phyloP scores from a whole-genome alignment of 371 early-diverging fungal genomes.

The Mortierella sp. region DNA sequence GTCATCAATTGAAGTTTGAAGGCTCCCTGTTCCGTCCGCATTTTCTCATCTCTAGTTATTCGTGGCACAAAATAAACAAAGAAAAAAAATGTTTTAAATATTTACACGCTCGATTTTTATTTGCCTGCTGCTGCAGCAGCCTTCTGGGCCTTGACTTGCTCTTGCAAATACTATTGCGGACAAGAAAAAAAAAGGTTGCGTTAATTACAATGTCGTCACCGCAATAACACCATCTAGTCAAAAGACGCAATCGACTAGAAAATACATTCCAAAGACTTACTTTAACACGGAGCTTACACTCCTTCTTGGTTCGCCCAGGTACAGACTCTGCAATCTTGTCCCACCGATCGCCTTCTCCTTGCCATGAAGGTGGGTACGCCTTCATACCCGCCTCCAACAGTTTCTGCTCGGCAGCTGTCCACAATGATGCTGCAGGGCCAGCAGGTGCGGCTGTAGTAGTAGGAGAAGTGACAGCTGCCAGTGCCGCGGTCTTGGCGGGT shows the following conservation, averaged over 20 bases:
- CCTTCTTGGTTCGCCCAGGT: constrained; percentile 68
- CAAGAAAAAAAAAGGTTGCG: not conserved
- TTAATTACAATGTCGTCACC: not conserved
- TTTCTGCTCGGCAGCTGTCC: constrained; percentile 67
- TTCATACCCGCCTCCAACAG: constrained; percentile 67
- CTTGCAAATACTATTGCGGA: constrained; percentile 49
- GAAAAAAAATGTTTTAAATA: not conserved
- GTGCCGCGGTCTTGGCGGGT: constrained; percentile 16
- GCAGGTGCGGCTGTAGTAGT: constrained; percentile 5
- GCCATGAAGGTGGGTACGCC: constrained; percentile 66
- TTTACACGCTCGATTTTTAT: not conserved
- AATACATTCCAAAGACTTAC: constrained; percentile 30
- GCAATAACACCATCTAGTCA: not conserved
- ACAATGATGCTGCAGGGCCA: constrained; percentile 47
- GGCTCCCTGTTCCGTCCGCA: too few relatives aligned
- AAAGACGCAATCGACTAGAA: not conserved
- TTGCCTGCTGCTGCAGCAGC: constrained; percentile 27
- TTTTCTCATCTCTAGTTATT: too few relatives aligned
- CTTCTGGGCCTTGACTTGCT: constrained; percentile 59
- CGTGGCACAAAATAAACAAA: not conserved
- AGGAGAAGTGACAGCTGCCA: constrained; percentile 20
- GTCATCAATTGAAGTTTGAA: not conserved
- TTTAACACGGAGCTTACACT: constrained; percentile 72
- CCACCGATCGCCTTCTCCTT: constrained; percentile 71
- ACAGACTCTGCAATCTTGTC: constrained; percentile 71